These are phyloP conservation scores for Protomyces macrosporus DNA, from an alignment of 1,139 yeast species.

Conservation along the genomic window DNA sequence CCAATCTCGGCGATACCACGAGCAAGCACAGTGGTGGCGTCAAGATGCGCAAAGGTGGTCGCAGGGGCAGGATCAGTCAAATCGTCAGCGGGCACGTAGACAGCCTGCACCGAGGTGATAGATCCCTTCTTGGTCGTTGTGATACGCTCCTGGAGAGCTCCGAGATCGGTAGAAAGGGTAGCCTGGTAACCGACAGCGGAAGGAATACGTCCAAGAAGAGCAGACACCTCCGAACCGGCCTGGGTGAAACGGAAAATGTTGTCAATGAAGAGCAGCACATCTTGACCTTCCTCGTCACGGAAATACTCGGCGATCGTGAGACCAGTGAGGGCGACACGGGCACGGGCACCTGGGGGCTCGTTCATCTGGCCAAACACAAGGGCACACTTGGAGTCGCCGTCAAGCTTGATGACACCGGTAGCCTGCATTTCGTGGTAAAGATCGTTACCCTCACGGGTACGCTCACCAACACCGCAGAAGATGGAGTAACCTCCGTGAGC, in stretches of 20 bases:
- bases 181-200: slow-evolving; percentile 99
- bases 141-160: slow-evolving; percentile 99
- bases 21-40: slow-evolving; percentile 99
- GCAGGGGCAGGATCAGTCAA: slow-evolving; percentile 99
- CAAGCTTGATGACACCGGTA: slow-evolving; percentile 99
- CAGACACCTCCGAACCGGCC: slow-evolving; percentile 99
- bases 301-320: slow-evolving; percentile 99
- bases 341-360: slow-evolving; percentile 99
- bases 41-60: slow-evolving; percentile 99
- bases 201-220: slow-evolving; percentile 99
- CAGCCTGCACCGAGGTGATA: slow-evolving; percentile 99
- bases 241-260: slow-evolving; percentile 99
- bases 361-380: slow-evolving; percentile 99
- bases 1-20: slow-evolving; percentile 99
- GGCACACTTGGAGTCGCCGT: slow-evolving; percentile 99
- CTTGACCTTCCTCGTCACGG: slow-evolving; percentile 99
- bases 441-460: slow-evolving; percentile 99
- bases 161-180: slow-evolving; percentile 99
- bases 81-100: slow-evolving; percentile 99
- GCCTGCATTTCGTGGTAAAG: slow-evolving; percentile 99
- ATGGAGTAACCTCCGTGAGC: slow-evolving; percentile 99
- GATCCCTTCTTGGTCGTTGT: slow-evolving; percentile 99
- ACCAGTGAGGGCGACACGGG: slow-evolving; percentile 99
- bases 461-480: slow-evolving; percentile 99
- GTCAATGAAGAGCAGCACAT: slow-evolving; percentile 98